Evolutionary conservation across 2,329 filamentous ascomycete species (phyloP).

Genomic region (Fusarium marasasianum): DNA sequence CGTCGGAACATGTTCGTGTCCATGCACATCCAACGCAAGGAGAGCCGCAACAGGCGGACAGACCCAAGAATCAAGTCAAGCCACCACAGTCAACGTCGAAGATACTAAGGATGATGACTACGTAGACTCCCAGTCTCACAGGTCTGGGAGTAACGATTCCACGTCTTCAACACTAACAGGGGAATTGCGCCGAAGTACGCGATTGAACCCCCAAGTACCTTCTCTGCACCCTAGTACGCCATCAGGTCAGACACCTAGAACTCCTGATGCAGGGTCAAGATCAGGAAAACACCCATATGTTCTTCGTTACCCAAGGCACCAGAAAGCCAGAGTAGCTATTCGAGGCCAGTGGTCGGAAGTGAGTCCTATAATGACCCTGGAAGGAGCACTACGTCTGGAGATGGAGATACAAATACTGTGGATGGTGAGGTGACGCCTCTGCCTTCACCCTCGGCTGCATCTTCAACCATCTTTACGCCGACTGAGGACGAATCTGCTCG

Average conservation of each 20-base stretch:
- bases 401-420: neutral
- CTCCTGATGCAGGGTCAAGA: accelerated
- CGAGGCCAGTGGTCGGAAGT: accelerated
- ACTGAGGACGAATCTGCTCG: accelerated
- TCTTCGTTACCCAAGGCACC: accelerated
- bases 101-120: neutral
- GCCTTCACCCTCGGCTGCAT: accelerated
- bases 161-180: neutral
- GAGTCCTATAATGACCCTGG: accelerated
- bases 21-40: neutral
- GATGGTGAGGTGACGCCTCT: accelerated
- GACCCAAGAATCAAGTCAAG: neutral
- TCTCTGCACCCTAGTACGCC: neutral
- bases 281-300: accelerated
- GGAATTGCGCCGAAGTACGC: neutral
- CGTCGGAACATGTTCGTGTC: neutral
- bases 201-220: neutral
- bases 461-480: neutral
- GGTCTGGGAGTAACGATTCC: neutral
- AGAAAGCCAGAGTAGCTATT: accelerated
- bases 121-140: neutral
- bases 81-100: neutral
- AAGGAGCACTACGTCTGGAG: accelerated
- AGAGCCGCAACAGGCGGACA: neutral
- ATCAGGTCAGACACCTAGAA: neutral